These are phyloP conservation scores for Candida montana DNA, from an alignment of 805 yeast genomes.

Conservation along the genomic window DNA sequence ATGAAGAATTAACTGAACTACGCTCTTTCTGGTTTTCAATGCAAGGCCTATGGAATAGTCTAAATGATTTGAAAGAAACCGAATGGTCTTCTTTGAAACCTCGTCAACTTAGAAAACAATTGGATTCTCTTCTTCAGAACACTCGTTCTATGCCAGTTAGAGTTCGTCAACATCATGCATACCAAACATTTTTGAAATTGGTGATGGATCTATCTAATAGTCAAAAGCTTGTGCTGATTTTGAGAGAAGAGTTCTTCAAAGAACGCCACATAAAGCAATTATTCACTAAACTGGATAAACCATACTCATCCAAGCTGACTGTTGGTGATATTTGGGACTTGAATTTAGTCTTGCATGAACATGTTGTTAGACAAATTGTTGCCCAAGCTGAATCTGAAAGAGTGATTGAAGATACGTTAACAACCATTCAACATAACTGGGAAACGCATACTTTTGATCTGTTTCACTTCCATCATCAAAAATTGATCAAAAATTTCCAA, in stretches of 20 bases:
- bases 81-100: constrained; percentile 49
- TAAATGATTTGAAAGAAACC: constrained; percentile 36
- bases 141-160: constrained; percentile 51
- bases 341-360: constrained; percentile 41
- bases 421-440: constrained; percentile 54
- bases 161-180: constrained; percentile 64
- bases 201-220: constrained; percentile 31
- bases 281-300: constrained; percentile 29
- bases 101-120: constrained; percentile 36
- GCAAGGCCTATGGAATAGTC: constrained; percentile 41
- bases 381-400: constrained; percentile 70
- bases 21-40: constrained; percentile 61
- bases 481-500: constrained; percentile 68
- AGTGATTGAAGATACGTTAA: constrained; percentile 53
- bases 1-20: constrained; percentile 50
- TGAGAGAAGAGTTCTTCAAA: constrained; percentile 53
- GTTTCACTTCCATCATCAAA: constrained; percentile 46
- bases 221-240: constrained; percentile 31
- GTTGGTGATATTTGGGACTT: constrained; percentile 53
- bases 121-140: constrained; percentile 45
- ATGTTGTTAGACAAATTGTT: constrained; percentile 41
- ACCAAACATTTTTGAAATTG: constrained; percentile 46
- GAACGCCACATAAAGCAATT: constrained; percentile 63
- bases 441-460: constrained; percentile 41
- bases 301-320: constrained; percentile 7